Conservation (phyloP, 2,329 filamentous ascomycete genomes). For the Alternaria triticina region DNA sequence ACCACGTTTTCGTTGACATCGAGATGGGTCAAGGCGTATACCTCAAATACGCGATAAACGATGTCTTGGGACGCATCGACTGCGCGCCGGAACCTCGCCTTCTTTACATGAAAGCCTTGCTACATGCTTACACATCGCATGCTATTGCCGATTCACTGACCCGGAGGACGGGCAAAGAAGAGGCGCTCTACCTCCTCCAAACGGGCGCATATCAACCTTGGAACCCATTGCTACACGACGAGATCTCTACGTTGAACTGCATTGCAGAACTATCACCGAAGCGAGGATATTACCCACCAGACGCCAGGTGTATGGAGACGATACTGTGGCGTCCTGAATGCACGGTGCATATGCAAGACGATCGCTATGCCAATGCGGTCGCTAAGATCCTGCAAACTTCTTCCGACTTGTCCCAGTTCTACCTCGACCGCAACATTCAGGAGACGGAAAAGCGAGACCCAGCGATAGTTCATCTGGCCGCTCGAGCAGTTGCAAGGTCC, state of each 20-base stretch:
- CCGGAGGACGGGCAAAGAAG: constrained; percentile 65
- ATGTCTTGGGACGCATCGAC: constrained; percentile 61
- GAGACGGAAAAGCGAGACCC: not conserved
- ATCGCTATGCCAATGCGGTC: constrained; percentile 27
- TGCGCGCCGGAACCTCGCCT: constrained; percentile 64
- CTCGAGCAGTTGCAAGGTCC: constrained; percentile 15
- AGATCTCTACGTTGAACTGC: constrained; percentile 9
- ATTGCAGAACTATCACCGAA: constrained; percentile 48
- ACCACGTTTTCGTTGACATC: constrained; percentile 55
- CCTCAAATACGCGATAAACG: constrained; percentile 61
- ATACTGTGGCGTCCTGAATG: constrained; percentile 38
- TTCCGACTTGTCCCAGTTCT: constrained; percentile 16
- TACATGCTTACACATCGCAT: constrained; percentile 68
- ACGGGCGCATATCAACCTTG: constrained; percentile 57
- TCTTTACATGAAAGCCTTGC: constrained; percentile 62
- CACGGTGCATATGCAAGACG: constrained; percentile 39
- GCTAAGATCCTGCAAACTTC: constrained; percentile 20
- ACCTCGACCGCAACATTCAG: not conserved
- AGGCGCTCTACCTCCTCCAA: constrained; percentile 59
- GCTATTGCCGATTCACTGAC: constrained; percentile 65
- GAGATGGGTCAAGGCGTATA: constrained; percentile 49
- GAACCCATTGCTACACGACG: constrained; percentile 15
- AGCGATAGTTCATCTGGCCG: constrained; percentile 24
- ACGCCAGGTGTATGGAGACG: constrained; percentile 35
- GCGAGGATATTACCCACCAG: constrained; percentile 40